Base-by-base conservation (phyloP, 768 basidiomycete species). In the Austroboletus festivus region DNA sequence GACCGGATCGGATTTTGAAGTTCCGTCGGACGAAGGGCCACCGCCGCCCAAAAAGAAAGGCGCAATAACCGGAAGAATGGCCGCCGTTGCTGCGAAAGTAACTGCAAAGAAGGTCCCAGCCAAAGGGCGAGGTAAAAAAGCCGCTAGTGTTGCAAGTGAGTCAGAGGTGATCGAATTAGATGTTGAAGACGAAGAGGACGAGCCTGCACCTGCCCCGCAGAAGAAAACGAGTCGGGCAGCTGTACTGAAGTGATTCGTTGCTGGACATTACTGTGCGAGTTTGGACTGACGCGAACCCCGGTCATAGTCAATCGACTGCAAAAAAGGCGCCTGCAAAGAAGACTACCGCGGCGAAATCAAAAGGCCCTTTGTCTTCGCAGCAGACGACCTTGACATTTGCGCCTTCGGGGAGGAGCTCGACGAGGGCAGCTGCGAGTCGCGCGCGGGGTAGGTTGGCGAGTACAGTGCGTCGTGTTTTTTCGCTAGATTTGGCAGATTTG, bases 191-290 rank as follows among this genome's bases (percentile, higher is more conserved):
- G 76, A 78, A 4, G 81, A 80, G 20, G 79, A 75, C 6, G 72
- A 71, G 26, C 60, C 67, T 8, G 67, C 65, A 4, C 71, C 77
- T 19, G 73, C 74, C 37, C 68, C 74, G 26, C 55, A 65, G 9
- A 87, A 84, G 64, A 76, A 75, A 55, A 80, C 82, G 21, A 81
- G 75, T 55, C 74, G 87, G 44, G 80, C 83, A 20, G 81, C 84
- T 10, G 78, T 83, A 13, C 62, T 85, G 30, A 85, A 78, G 87
- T 86, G 56, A 47, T 70, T 54, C 39, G n/a, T 18, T 28, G 7
- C 12, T 28, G 28, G 5, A 5, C 7, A 28, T 28, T n/a, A n/a
- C n/a, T n/a, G n/a, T n/a, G n/a, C n/a, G 28, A 5, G 28, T 28
- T 28, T 5, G 28, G 28, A 12, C 28, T 28, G 28, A 28, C 12